Evolutionary conservation across 176 grass and related monocot genomes (phyloP), one percentile per base, ranked within the genome.

Genomic region (Lolium perenne): DNA sequence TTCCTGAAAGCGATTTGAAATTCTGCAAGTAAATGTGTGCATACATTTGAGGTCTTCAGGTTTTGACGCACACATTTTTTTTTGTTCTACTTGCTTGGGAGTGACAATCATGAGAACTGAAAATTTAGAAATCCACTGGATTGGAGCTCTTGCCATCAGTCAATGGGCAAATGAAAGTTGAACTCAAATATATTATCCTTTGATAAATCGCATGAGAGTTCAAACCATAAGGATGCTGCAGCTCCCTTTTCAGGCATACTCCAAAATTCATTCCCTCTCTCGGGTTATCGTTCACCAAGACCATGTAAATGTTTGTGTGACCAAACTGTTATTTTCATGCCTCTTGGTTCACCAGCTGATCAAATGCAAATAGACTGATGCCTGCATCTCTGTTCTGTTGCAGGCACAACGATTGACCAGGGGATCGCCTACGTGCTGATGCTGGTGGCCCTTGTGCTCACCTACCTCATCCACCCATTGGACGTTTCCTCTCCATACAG

Each of bases 381-480:
- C 26, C 3, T 77, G 22, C 25, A 38, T 50, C 5, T 35, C 8
- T 74, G 32, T 38, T 67, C 7, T 81, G 22, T 50, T 58, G 45
- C 84, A 95, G 94, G 91, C 21, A 91, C 91, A 71, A 93, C 94
- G 15, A 93, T 95, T 87, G 94, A 95, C 66, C 94, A 95, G 83
- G 88, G 94, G 43, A 93, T 95, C 68, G 94, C 94, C 8, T 95
- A 93, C 43, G 77, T 83, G 53, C 66, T 93, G 86, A 95, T 95
- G 94, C 87, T 95, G 70, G 72, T 95, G 76, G 94, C 94, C 13
- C 82, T 95, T 60, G 86, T 95, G 65, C 89, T 95, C 67, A 95
- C 94, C 79, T 95, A 95, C 78, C 81, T 95, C 64, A 95, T 95
- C 78, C 94, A 95, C 59, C 94, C 91, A 14, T 32, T 95, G 77